Evolutionary conservation across 257 asterid species (phyloP), one percentile per base, ranked within the genome.

Genomic region (Leptodermis oblonga): DNA sequence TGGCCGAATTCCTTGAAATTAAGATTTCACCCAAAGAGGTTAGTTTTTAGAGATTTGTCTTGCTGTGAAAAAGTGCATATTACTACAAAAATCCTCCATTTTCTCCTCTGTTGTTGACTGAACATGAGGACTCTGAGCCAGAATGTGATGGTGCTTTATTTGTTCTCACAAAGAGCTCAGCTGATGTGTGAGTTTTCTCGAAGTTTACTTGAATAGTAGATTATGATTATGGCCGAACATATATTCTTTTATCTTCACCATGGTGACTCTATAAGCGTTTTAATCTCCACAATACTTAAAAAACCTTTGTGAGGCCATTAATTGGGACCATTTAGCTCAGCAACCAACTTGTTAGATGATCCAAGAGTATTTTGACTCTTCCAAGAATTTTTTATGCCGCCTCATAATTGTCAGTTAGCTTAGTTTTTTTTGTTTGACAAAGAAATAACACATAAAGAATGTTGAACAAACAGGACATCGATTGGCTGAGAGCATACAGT

Each of bases 301-400:
- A 52, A 26, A 20, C 52, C n/a, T n/a, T n/a, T 45, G 7, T 1
- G 33, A 48, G 46, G 34, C 70, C 6, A 46, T 31, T 6, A 11
- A 23, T 31, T 20, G 62, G 71, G 62, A 51, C 62, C 71, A 67
- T 51, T 26, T 39, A 12, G 62, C 48, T 36, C 61, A n/a, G 56
- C 43, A 25, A 11, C 60, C 71, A 51, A 67, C 62, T 67, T 37
- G 63, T 54, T 52, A 25, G 37, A 34, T 33, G 63, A 34, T 51
- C 26, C 52, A 54, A 68, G 34, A 34, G 37, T 22, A 0, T 33
- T 15, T 0, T 52, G 10, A n/a, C 62, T 53, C 23, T 51, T 1
- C 17, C 48, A 13, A 22, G 15, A 67, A 7, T 51, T 11, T 33
- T 52, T 68, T 22, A n/a, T 6, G 62, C 72, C 48, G 26, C 58